Base-by-base conservation (phyloP, 2,329 filamentous ascomycete species). In the Sporothrix brunneoviolacea region DNA sequence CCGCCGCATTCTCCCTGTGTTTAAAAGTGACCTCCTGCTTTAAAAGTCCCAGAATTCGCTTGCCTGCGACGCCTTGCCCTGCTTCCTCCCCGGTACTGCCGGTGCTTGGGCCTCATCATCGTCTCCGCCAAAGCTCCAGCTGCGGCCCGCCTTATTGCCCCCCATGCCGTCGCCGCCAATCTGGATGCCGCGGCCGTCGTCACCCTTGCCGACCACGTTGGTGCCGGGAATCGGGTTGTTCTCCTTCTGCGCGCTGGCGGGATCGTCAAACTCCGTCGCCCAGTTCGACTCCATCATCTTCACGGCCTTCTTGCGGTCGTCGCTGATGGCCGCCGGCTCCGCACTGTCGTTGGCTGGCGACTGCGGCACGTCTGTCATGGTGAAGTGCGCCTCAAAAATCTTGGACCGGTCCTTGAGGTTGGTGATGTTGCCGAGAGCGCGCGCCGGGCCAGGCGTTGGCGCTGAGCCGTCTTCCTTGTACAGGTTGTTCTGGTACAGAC, bases 351-450 rank as follows among this genome's bases (percentile, higher is more conserved):
- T 48, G 16, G 65, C 65, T 8, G 65, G 65, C 9, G 69, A 70
- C 30, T 82, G 80, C 54, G 81, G 80, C 36, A 81, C 73, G 63
- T 95, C 89, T 7, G 76, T 74, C 71, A 94, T 83, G 46, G 75
- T 74, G 72, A 90, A 95, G 60, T 95, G 88, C 18, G 82, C 68
- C 43, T 83, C 82, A 59, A 94, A 91, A 64, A 88, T 80, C 67
- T 91, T 88, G 61, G 74, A 76, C 50, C 88, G 84, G 65, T 84
- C 79, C 62, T 83, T 80, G 52, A 83, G 75, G 66, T 91, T 88
- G 54, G 84, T 86, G 51, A 88, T 80, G 59, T 83, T 81, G 43
- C 76, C 77, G 10, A 88, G 73, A 9, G 83, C 67, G 13, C 69
- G 64, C 44, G 69, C 66, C 12, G 68, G 62, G 2, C 59, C 67